Base-by-base conservation (phyloP, 345 rosid genomes). In the Salix caprea region DNA sequence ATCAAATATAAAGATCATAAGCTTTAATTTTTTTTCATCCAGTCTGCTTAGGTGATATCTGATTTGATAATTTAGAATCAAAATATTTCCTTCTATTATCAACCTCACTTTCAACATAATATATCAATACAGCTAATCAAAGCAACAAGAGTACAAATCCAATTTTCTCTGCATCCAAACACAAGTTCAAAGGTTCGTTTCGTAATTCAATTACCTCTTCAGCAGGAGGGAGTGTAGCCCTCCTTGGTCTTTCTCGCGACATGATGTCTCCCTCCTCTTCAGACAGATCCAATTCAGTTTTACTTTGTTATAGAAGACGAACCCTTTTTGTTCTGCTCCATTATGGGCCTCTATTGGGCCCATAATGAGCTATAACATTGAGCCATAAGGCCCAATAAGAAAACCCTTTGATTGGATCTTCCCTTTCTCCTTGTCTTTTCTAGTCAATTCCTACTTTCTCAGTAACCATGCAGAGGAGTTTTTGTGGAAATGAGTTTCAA, bases 211-310 rank as follows among this genome's bases (percentile, higher is more conserved):
- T 9, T 71, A 93, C 99, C 97, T 90, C 94, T 79, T 88, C 92
- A 78, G 81, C 97, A 66, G 96, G 97, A 85, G 97, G 97, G 15
- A 93, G 85, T 26, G 73, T 70, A 65, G 81, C 80, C 70, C 87
- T 86, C 73, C 79, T 88, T 56, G 76, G 72, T 77, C 89, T 87
- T 71, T 86, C 87, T 75, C 86, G 83, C 74, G 88, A 85, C 91
- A 88, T 88, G 77, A 28, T 23, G 65, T 68, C 34, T 66, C 50
- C 23, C 4, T 37, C 70, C 56, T 69, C 69, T 70, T 58, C 56
- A 32, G 2, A 48, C 7, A 71, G 72, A 76, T 39, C 50, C 15
- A n/a, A 66, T n/a, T 58, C 28, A 58, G 64, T 9, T n/a, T 40
- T n/a, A 58, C 28, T 4, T 58, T 3, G 15, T 23, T 58, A 12